Percentiles rank a stretch among this genome's conserved stretches.
These are phyloP conservation scores for Talinum fruticosum DNA, from an alignment of 148 eudicot species.

Conservation along the genomic window DNA sequence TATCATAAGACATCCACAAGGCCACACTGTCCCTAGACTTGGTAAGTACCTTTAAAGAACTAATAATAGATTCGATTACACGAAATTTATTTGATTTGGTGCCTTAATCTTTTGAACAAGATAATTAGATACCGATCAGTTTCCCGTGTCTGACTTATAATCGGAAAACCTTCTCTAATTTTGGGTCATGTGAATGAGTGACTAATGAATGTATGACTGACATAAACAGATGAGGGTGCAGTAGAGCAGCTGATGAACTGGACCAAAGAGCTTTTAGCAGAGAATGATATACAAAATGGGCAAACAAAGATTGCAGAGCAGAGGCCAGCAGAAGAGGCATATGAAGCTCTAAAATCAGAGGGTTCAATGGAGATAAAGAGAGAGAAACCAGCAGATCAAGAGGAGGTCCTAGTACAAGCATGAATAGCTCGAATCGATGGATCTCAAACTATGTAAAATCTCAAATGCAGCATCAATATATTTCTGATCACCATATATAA, in stretches of 20 bases:
- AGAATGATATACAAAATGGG: slow-evolving; percentile 18
- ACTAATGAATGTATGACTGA: background rate
- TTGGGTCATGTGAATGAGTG: too few relatives aligned
- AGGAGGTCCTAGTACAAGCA: slow-evolving; percentile 27
- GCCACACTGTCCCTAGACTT: slow-evolving; percentile 82
- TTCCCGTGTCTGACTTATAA: too few relatives aligned
- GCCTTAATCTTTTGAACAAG: too few relatives aligned
- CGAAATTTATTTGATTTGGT: background rate
- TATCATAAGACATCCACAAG: slow-evolving; percentile 73
- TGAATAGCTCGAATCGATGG: background rate
- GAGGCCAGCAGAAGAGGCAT: slow-evolving; percentile 9
- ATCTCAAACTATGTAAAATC: background rate
- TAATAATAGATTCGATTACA: background rate
- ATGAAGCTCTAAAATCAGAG: slow-evolving; percentile 13
- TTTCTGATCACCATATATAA: too few relatives aligned
- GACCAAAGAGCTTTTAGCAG: slow-evolving; percentile 30
- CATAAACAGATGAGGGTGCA: slow-evolving; percentile 52
- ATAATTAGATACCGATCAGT: too few relatives aligned
- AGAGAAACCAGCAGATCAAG: slow-evolving; percentile 16
- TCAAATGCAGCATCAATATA: background rate
- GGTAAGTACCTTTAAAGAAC: slow-evolving; percentile 30
- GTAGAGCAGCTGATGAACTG: slow-evolving; percentile 40
- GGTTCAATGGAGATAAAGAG: slow-evolving; percentile 15
- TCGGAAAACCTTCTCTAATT: too few relatives aligned
- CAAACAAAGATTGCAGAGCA: slow-evolving; percentile 17